A percentile compares a stretch with the other conserved stretches of the same genome.
phyloP scores from a whole-genome alignment of 2,329 filamentous ascomycete species.

The Lasiodiplodia hormozganensis region DNA sequence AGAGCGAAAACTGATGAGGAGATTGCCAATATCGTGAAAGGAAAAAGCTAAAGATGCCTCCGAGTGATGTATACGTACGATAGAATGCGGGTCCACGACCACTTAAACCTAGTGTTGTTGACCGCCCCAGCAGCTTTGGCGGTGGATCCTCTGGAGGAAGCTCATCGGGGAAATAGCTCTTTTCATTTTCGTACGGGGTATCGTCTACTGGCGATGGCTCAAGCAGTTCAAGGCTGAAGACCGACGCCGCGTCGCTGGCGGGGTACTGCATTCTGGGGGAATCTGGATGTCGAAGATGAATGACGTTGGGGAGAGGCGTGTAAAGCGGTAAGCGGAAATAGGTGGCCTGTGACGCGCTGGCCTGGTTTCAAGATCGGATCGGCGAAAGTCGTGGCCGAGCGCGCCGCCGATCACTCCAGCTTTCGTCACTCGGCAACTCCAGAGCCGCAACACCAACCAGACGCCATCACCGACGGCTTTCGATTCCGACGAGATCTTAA shows the following conservation, averaged over 20 bases:
- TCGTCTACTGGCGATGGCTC: conserved; percentile 83
- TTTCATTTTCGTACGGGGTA: conserved; percentile 55
- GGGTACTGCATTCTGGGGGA: conserved; percentile 33
- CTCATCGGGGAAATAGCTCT: conserved; percentile 54
- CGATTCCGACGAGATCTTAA: not conserved
- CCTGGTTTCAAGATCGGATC: conserved; percentile 34
- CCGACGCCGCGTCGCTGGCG: conserved; percentile 53
- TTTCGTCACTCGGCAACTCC: not conserved
- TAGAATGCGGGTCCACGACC: conserved; percentile 78
- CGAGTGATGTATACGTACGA: conserved; percentile 57
- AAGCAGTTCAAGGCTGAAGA: conserved; percentile 74
- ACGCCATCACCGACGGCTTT: not conserved
- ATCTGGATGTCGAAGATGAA: conserved; percentile 28
- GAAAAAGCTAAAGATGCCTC: not conserved
- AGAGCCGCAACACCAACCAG: conserved; percentile 25
- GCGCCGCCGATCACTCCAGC: not conserved
- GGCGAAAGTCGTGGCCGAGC: conserved; percentile 30
- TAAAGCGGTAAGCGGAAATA: conserved; percentile 32
- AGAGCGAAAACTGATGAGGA: not conserved
- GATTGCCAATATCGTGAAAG: not conserved
- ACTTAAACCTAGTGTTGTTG: conserved; percentile 63
- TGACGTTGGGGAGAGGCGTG: conserved; percentile 28
- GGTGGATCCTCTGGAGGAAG: conserved; percentile 36
- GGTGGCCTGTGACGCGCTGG: conserved; percentile 33
- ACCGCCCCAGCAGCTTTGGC: conserved; percentile 38